Evolutionary conservation across 495 filamentous ascomycete species (phyloP).

Genomic region (Penicillium roqueforti): DNA sequence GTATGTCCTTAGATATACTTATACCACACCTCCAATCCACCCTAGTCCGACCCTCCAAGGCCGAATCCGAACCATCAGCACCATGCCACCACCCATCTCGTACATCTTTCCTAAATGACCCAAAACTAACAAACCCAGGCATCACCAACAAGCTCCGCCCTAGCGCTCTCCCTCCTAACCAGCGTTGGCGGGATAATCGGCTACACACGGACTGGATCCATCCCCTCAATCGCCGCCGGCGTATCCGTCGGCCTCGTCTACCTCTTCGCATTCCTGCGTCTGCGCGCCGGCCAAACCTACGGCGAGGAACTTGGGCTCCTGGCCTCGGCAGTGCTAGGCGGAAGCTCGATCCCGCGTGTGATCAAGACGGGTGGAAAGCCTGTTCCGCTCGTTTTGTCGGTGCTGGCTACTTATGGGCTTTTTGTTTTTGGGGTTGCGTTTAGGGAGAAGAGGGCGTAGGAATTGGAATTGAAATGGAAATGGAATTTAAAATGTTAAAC

Average conservation of each 20-base stretch:
- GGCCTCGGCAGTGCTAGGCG: slow-evolving; percentile 76
- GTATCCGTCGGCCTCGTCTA: slow-evolving; percentile 66
- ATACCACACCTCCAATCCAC: not conserved
- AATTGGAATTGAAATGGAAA: not conserved
- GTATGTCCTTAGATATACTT: not conserved
- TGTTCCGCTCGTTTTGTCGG: slow-evolving; percentile 67
- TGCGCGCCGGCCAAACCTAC: slow-evolving; percentile 53
- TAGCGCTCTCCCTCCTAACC: slow-evolving; percentile 74
- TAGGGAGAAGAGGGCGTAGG: slow-evolving; percentile 17
- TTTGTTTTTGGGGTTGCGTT: slow-evolving; percentile 61
- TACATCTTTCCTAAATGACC: not conserved
- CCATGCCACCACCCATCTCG: slow-evolving; percentile 3
- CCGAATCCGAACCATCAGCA: slow-evolving; percentile 8
- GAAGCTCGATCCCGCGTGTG: slow-evolving; percentile 76
- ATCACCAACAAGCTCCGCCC: slow-evolving; percentile 48
- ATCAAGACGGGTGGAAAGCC: slow-evolving; percentile 68
- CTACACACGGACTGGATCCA: slow-evolving; percentile 74
- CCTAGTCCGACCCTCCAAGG: not conserved
- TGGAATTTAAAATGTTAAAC: too few species aligned
- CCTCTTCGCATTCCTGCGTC: slow-evolving; percentile 43
- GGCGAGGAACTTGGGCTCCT: slow-evolving; percentile 73
- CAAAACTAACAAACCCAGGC: slow-evolving; percentile 7
- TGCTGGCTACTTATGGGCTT: slow-evolving; percentile 61
- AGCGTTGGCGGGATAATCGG: slow-evolving; percentile 83
- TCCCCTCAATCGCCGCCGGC: slow-evolving; percentile 82